phyloP scores from a whole-genome alignment of 2,329 filamentous ascomycete genomes.

The Fusarium pseudograminearum region DNA sequence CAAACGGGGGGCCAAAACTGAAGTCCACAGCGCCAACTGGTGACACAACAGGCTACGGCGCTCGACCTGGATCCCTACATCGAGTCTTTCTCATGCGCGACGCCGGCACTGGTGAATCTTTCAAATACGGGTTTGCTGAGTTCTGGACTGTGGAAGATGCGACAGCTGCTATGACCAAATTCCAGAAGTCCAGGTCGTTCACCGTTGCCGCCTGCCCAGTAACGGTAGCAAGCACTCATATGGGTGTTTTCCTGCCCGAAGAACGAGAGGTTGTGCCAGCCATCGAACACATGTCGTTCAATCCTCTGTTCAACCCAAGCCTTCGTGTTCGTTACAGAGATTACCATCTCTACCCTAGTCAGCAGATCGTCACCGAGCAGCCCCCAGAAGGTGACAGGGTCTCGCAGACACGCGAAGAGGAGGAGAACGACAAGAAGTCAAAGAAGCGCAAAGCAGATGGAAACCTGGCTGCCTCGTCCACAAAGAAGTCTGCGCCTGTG shows the following conservation, averaged over 20 bases:
- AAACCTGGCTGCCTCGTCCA: conserved; percentile 41
- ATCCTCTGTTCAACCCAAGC: conserved; percentile 74
- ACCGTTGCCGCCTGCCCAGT: conserved; percentile 81
- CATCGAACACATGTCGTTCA: conserved; percentile 74
- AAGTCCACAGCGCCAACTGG: conserved; percentile 69
- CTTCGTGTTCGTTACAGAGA: conserved; percentile 83
- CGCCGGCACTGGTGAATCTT: conserved; percentile 75
- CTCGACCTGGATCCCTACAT: conserved; percentile 78
- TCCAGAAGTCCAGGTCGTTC: conserved; percentile 78
- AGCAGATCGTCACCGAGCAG: conserved; percentile 68
- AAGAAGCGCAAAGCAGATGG: conserved; percentile 69
- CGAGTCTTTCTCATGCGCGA: conserved; percentile 83
- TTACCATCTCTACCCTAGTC: conserved; percentile 76
- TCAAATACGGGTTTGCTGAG: conserved; percentile 87
- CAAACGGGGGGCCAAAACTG: conserved; percentile 65
- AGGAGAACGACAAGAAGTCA: conserved; percentile 54
- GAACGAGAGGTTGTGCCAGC: conserved; percentile 67
- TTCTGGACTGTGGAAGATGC: conserved; percentile 83
- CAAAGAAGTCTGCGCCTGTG: conserved; percentile 58
- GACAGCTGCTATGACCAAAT: conserved; percentile 77
- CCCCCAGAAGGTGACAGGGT: conserved; percentile 55
- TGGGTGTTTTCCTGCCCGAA: conserved; percentile 85
- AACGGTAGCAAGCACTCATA: conserved; percentile 79
- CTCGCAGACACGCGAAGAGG: conserved; percentile 42
- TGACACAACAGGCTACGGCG: conserved; percentile 72